Conservation (phyloP, 352 stramenopile species). For the Pythium aquatile region DNA sequence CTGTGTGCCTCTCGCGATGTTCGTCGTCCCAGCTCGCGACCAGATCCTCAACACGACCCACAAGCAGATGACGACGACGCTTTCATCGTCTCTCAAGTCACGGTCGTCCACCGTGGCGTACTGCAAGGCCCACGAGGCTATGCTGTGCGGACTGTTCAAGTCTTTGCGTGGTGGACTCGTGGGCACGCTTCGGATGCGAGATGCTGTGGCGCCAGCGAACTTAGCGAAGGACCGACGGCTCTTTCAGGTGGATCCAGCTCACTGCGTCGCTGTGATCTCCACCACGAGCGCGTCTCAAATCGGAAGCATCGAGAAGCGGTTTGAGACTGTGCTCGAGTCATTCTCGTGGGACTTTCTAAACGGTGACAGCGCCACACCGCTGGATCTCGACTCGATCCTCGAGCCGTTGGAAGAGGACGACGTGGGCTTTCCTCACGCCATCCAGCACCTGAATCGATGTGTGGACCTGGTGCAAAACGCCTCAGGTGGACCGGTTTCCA, state of each 20-base stretch:
- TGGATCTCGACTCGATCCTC: constrained; percentile 37
- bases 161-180: constrained; percentile 56
- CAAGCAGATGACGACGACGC: constrained; percentile 25
- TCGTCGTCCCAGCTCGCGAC: constrained; percentile 56
- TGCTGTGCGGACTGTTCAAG: constrained; percentile 48
- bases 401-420: constrained; percentile 54
- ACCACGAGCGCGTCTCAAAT: constrained; percentile 28
- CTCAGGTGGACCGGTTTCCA: constrained; percentile 6
- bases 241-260: constrained; percentile 66
- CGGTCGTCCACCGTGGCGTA: constrained; percentile 51
- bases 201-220: constrained; percentile 48
- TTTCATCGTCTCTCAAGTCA: constrained; percentile 25
- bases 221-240: constrained; percentile 65
- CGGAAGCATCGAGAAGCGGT: constrained; percentile 33
- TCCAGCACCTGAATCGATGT: constrained; percentile 60
- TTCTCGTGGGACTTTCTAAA: constrained; percentile 35
- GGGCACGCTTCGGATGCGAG: constrained; percentile 51
- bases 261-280: constrained; percentile 66
- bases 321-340: constrained; percentile 43
- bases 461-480: constrained; percentile 56
- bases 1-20: constrained; percentile 66
- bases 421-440: constrained; percentile 47
- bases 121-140: constrained; percentile 58
- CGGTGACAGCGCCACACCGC: constrained; percentile 23
- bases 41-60: constrained; percentile 37